A percentile compares a stretch with the other conserved stretches of the same genome.
Conservation (phyloP, 768 basidiomycete species). For the Kwoniella pini region DNA sequence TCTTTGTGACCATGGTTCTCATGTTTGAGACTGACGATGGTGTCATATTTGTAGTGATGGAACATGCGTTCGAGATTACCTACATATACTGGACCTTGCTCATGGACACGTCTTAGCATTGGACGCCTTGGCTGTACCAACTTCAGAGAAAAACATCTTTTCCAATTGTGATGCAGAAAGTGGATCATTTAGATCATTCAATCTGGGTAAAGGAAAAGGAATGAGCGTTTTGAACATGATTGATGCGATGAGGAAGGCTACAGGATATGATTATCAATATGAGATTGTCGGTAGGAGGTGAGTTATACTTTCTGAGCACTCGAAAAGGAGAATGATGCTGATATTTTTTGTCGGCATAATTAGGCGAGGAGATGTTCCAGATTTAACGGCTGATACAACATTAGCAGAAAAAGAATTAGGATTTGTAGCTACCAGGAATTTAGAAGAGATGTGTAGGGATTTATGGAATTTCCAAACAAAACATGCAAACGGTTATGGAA, state of each 20-base stretch:
- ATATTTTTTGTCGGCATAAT: no score
- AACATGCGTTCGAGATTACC: conserved; percentile 87
- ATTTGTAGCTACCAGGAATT: conserved; percentile 75
- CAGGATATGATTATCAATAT: conserved; percentile 81
- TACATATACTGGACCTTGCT: conserved; percentile 84
- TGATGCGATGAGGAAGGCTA: conserved; percentile 89
- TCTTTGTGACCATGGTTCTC: not conserved
- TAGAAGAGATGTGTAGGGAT: conserved; percentile 93
- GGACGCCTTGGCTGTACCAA: conserved; percentile 67
- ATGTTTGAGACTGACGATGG: no score
- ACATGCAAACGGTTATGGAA: conserved; percentile 70
- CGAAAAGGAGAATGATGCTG: not conserved
- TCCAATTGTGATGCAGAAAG: conserved; percentile 57
- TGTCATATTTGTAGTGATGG: conserved; percentile 73
- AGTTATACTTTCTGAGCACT: conserved; percentile 44
- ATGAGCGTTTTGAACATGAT: conserved; percentile 91
- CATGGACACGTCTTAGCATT: conserved; percentile 88
- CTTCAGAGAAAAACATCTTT: conserved; percentile 63
- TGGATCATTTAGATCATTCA: conserved; percentile 84
- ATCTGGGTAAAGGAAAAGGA: conserved; percentile 90
- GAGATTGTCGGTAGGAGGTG: conserved; percentile 89
- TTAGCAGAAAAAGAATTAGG: conserved; percentile 91
- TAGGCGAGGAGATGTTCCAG: conserved; percentile 80
- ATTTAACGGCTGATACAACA: conserved; percentile 88
- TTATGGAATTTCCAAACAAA: conserved; percentile 99